A percentile compares a stretch with the other conserved stretches of the same genome.
Evolutionary conservation across 257 asterid species (phyloP).

Genomic region (Solanum peruvianum): DNA sequence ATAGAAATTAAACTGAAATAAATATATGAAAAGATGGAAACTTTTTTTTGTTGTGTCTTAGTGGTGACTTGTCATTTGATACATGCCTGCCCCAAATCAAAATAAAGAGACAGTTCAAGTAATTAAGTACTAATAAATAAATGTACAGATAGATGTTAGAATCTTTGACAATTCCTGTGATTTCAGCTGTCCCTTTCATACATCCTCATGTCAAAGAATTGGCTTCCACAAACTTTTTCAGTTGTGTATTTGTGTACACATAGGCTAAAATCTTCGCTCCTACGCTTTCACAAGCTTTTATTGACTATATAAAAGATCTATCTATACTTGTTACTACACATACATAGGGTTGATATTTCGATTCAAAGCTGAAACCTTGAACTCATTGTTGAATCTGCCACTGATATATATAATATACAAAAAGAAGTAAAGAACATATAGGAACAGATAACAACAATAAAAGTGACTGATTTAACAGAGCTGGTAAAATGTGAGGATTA

Average conservation of each 20-base stretch:
- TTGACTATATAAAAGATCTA: background rate
- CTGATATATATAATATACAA: background rate
- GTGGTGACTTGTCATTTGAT: background rate
- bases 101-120: background rate
- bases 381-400: background rate
- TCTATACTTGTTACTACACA: background rate
- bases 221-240: background rate
- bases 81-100: background rate
- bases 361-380: background rate
- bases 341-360: background rate
- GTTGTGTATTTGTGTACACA: too few species aligned
- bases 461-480: background rate
- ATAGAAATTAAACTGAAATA: background rate
- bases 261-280: fast-evolving
- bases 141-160: background rate
- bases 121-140: background rate
- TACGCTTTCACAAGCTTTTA: background rate
- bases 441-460: too few species aligned
- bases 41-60: background rate
- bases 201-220: background rate
- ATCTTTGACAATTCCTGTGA: background rate
- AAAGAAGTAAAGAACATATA: background rate
- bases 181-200: background rate
- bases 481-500: background rate
- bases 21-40: background rate